Base-by-base conservation (phyloP, 2,329 filamentous ascomycete genomes). In the Cercospora sp. region DNA sequence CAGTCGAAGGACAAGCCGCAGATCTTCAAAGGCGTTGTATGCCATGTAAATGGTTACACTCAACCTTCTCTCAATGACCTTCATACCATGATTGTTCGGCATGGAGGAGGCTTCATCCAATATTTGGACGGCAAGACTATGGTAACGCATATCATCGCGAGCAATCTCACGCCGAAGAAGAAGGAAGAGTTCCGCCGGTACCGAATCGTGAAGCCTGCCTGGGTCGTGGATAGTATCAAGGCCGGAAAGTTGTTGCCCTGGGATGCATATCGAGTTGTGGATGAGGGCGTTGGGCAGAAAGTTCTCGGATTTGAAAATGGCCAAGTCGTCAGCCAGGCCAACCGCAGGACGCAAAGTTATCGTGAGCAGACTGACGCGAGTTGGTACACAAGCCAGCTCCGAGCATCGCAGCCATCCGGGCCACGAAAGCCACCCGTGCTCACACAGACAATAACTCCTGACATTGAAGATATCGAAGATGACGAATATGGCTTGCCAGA, bases 101-200 rank as follows among this genome's bases (percentile, higher is more conserved):
- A 98, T 86, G 95, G 95, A n/a, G 96, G 94, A 33, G 92, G 91
- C 0, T 98, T 97, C 74, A 86, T 97, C 69, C 95, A 99, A 78
- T 98, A 98, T 75, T 83, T 99, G 10, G 94, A 97, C 79, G 91
- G 90, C 42, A 99, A 99, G 82, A 98, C 94, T 0, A 90, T 91
- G 78, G 94, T 93, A 0, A 99, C 96, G 0, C 75, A 99, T 78
- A 97, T 99, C 73, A 93, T 99, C 74, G 94, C 94, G 3, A 94
- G 93, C 63, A 90, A 88, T 63, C 83, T 99, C 23, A 95, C 95
- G 0, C 94, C 93, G 0, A 98, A 97, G 82, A 99, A 99, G 80
- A 89, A 89, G 30, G 88, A 94, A 64, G 95, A 99, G 72, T 97
- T 97, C 76, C 87, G 85, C 64, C 89, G 88, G 71, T 97, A 98